phyloP scores from a whole-genome alignment of 306 rosid genomes.

The Parietaria judaica region DNA sequence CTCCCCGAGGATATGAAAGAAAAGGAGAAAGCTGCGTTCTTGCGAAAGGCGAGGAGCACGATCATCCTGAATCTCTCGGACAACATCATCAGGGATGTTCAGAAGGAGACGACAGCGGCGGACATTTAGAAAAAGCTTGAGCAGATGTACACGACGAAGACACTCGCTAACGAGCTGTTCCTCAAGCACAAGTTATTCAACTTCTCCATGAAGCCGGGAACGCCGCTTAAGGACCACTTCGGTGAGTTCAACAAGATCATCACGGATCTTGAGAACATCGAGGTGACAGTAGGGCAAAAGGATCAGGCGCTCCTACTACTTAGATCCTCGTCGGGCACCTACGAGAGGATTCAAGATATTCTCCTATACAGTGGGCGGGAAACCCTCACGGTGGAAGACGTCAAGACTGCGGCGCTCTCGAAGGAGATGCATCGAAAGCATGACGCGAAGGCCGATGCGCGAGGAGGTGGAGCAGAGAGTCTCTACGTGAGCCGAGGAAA shows the following conservation, averaged over 20 bases:
- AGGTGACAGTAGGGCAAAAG: background rate
- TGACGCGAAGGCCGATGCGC: rapidly evolving
- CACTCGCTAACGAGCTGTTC: background rate
- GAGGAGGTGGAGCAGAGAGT: background rate
- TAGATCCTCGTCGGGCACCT: background rate
- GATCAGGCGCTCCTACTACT: background rate
- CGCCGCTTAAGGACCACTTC: too few species aligned
- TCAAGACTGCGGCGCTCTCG: background rate
- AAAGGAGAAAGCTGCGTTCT: background rate
- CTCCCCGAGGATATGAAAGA: background rate
- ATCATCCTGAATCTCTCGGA: background rate
- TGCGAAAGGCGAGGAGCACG: background rate
- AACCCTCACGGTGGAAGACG: background rate
- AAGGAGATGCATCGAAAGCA: background rate
- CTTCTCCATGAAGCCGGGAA: background rate
- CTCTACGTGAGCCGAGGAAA: background rate
- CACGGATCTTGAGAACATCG: background rate
- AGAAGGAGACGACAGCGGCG: background rate
- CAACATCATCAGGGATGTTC: background rate
- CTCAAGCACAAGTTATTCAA: background rate
- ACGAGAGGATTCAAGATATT: background rate
- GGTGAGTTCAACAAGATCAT: background rate
- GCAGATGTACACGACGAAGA: background rate
- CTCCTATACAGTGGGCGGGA: background rate
- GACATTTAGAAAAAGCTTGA: background rate